Base-by-base conservation (phyloP, 768 basidiomycete genomes). In the Lentinula raphanica region DNA sequence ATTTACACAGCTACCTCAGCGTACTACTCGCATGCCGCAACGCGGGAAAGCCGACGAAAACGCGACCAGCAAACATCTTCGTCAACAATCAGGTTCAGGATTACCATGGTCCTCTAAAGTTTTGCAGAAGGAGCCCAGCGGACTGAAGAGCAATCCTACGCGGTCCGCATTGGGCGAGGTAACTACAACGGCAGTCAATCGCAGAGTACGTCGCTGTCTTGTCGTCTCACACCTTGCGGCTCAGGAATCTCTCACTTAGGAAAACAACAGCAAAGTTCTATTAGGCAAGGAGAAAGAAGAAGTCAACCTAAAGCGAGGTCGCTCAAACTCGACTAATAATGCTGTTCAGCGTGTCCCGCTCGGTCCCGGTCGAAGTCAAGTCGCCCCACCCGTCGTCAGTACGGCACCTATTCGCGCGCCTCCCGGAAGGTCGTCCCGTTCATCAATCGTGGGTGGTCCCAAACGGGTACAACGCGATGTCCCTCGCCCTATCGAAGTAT, bases 101-200 rank as follows among this genome's bases (percentile, higher is more conserved):
- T 64, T 70, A 53, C 65, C 74, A 50, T 81, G 79, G 42, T 72
- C 82, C 44, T 74, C 80, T 58, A 83, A 86, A 54, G 74, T 81
- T 62, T 65, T 78, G 48, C 70, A 76, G 31, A 80, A 80, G 67
- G 77, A 80, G 31, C 74, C 73, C 60, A 70, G 65, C 15, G 36
- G 46, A 35, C 71, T 77, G 63, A 93, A 92, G 77, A 75, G 74
- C 32, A 56, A 39, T 39, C 5, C 45, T 8, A 83, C 85, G 68
- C 82, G 93, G 63, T 79, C 87, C 31, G 91, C 86, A 39, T 79
- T 95, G 50, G 83, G 85, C 59, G 92, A 94, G 73, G 92, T 94
- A 62, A 88, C 88, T 45, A 86, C 82, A 51, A 82, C 82, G 60
- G 85, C 87, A 57, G 82, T 90, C 53, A 91, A 90, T 71, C 83